phyloP scores from a whole-genome alignment of 2,329 filamentous ascomycete species.

The Colletotrichum caudatum region DNA sequence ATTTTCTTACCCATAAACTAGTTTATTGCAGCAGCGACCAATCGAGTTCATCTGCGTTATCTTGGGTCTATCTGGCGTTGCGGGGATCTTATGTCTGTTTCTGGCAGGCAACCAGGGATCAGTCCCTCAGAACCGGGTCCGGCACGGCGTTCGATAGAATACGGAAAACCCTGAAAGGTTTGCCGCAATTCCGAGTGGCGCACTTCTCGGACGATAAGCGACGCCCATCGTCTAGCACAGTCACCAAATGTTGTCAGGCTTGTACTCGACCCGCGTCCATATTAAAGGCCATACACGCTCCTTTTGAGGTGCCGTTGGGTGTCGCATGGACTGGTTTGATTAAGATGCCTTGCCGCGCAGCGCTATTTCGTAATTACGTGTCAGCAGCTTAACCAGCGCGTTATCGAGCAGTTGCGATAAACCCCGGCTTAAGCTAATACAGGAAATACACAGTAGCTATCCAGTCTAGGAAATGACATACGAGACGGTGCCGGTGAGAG shows the following conservation, averaged over 20 bases:
- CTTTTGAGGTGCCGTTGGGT: not conserved
- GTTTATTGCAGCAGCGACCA: conserved; percentile 21
- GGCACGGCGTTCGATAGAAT: conserved; percentile 12
- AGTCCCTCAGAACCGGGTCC: conserved; percentile 12
- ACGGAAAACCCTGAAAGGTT: conserved; percentile 12
- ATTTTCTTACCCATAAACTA: not conserved
- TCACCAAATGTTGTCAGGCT: not conserved
- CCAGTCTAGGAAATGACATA: too few species aligned
- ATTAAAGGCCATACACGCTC: too few species aligned
- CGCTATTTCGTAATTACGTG: not conserved
- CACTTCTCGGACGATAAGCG: conserved; percentile 8
- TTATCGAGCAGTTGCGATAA: too few species aligned
- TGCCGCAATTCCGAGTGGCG: conserved; percentile 24
- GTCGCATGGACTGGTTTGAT: not conserved
- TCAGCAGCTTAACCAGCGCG: too few species aligned
- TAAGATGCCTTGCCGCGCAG: not conserved
- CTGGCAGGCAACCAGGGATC: conserved; percentile 22
- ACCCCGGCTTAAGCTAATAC: too few species aligned
- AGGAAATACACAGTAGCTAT: too few species aligned
- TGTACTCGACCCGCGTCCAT: not conserved
- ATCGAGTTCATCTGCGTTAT: conserved; percentile 31
- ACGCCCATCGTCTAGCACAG: not conserved
- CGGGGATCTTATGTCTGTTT: conserved; percentile 14
- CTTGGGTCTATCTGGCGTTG: conserved; percentile 29
- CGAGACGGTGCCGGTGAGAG: too few species aligned